Percentiles rank a stretch among this genome's conserved stretches.
Conservation (phyloP, 345 rosid genomes). For the Gossypium raimondii region DNA sequence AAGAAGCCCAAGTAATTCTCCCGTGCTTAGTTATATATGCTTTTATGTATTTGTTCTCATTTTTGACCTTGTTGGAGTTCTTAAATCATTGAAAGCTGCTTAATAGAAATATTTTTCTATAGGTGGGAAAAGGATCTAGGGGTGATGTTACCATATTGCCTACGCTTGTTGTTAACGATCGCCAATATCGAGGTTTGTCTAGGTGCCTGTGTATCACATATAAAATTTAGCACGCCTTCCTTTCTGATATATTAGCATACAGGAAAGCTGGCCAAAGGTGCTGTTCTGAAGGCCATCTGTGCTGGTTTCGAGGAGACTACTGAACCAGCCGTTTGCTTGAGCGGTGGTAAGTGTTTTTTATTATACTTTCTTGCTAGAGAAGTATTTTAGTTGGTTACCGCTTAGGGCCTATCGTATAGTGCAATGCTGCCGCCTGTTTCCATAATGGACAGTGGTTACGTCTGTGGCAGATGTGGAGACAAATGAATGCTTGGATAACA, state of each 20-base stretch:
- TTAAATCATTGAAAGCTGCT: slow-evolving; percentile 3
- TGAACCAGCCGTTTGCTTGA: slow-evolving; percentile 87
- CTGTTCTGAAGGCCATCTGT: slow-evolving; percentile 90
- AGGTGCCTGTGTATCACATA: slow-evolving; percentile 13
- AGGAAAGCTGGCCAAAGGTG: slow-evolving; percentile 92
- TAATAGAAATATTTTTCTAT: slow-evolving; percentile 24
- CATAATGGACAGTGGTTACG: background rate
- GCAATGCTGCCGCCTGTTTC: background rate
- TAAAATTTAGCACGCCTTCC: background rate
- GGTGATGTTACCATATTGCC: slow-evolving; percentile 99
- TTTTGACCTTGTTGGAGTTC: background rate
- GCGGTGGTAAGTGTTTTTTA: slow-evolving; percentile 49
- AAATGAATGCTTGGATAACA: slow-evolving; percentile 86
- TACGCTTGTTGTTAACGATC: slow-evolving; percentile 87
- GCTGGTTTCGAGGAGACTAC: slow-evolving; percentile 97
- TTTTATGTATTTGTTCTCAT: background rate
- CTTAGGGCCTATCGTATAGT: background rate
- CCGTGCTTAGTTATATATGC: background rate
- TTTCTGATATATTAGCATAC: slow-evolving; percentile 24
- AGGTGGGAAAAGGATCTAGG: slow-evolving; percentile 98
- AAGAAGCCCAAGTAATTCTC: slow-evolving; percentile 75
- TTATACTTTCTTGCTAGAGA: slow-evolving; percentile 4
- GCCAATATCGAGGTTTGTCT: slow-evolving; percentile 84
- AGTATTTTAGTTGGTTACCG: background rate
- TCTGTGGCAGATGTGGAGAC: slow-evolving; percentile 76